Evolutionary conservation across 441 rosid species (phyloP).

Genomic region (Jatropha podagrica): DNA sequence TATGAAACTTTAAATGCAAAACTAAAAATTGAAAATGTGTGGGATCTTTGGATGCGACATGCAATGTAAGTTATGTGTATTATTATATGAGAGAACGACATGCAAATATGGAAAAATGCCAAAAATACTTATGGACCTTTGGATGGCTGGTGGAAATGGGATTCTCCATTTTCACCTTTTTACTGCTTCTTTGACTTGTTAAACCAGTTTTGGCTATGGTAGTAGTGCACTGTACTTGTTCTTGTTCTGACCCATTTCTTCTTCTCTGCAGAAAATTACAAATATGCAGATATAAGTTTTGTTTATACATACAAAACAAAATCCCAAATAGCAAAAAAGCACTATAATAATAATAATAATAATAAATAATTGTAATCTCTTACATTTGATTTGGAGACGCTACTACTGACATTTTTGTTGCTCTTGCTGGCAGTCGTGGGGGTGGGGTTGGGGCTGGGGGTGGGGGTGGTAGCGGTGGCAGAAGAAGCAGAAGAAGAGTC

Average conservation of each 20-base stretch:
- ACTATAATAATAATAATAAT: neutral
- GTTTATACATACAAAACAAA: neutral
- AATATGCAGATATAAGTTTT: neutral
- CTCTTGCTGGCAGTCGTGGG: neutral
- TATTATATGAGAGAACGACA: neutral
- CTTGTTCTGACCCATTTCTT: slow-evolving; percentile 38
- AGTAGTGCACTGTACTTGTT: slow-evolving; percentile 19
- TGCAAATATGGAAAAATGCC: neutral
- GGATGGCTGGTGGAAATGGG: slow-evolving; percentile 38
- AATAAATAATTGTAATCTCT: slow-evolving; percentile 13
- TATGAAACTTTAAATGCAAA: too few relatives aligned
- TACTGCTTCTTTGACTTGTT: slow-evolving; percentile 34
- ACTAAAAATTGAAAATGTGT: too few relatives aligned
- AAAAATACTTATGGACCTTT: slow-evolving; percentile 35
- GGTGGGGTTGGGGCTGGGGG: too few relatives aligned
- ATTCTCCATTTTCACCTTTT: slow-evolving; percentile 47
- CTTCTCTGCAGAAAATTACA: slow-evolving; percentile 37
- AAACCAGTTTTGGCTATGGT: slow-evolving; percentile 17
- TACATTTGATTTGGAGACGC: slow-evolving; percentile 36
- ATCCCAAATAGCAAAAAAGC: neutral
- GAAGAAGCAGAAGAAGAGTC: slow-evolving; percentile 45
- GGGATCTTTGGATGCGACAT: neutral
- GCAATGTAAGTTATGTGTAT: neutral
- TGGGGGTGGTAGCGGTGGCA: neutral
- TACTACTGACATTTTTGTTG: slow-evolving; percentile 4